Conservation (phyloP, 2,329 filamentous ascomycete genomes). For the Epicoccum sorghinum region DNA sequence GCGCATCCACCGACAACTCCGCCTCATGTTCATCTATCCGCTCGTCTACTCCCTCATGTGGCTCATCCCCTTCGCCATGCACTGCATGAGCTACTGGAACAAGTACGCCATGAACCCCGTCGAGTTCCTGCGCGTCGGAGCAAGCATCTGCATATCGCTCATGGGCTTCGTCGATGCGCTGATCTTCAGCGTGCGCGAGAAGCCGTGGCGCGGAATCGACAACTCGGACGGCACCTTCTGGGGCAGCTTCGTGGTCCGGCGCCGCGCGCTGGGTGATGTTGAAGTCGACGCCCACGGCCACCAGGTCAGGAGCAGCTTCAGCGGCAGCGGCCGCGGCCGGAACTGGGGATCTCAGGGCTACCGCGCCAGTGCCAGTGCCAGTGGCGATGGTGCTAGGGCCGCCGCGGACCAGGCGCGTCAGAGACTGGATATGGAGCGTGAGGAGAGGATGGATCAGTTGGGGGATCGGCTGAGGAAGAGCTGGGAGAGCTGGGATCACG, state of each 20-base stretch:
- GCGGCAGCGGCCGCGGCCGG: neutral
- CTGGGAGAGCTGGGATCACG: neutral
- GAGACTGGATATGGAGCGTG: conserved; percentile 48
- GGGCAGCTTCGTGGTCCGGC: conserved; percentile 39
- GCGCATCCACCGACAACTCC: conserved; percentile 70
- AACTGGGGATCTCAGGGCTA: conserved; percentile 6
- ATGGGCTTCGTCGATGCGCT: conserved; percentile 72
- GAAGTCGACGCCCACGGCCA: neutral
- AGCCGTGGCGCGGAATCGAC: conserved; percentile 69
- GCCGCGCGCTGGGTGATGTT: neutral
- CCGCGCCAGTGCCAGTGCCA: conserved; percentile 26
- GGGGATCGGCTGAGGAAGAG: neutral
- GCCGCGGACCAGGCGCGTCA: conserved; percentile 47
- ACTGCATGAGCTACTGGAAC: conserved; percentile 66
- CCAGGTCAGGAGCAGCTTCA: neutral
- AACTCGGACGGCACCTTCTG: conserved; percentile 51
- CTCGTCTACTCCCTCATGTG: conserved; percentile 74
- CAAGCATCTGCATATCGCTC: conserved; percentile 64
- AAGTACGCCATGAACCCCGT: conserved; percentile 59
- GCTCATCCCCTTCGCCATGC: conserved; percentile 71
- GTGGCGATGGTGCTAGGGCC: conserved; percentile 30
- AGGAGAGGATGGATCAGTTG: conserved; percentile 26
- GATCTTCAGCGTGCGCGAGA: conserved; percentile 72
- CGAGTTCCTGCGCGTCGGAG: conserved; percentile 62
- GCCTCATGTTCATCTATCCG: conserved; percentile 78